Base-by-base conservation (phyloP, 192 early-diverging fungal species). In the Rhizophagus clarus region DNA sequence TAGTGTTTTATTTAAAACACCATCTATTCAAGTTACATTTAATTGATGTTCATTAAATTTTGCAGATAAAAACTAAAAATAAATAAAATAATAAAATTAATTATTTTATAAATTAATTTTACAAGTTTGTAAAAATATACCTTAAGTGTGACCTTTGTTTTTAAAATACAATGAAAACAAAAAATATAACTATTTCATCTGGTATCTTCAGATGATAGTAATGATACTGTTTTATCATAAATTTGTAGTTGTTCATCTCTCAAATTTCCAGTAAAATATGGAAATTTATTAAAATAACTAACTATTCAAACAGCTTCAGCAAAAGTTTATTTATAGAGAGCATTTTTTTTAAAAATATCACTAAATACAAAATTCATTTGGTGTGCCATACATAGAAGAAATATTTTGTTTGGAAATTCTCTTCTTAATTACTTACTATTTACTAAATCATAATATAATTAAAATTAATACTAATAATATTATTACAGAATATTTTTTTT, bases 341-440 rank as follows among this genome's bases (percentile, higher is more conserved):
- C 40, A 73, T 4, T 40, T 49, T 73, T 47, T 49, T 73, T 73
- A 40, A 73, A 73, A 49, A 73, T 73, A 49, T 73, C 45, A 49
- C 22, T 26, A 49, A 73, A 73, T n/a, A 73, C 45, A 22, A 73
- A 24, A 11, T 73, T 73, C 42, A 73, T 73, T 49, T 73, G 71
- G 12, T 73, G 71, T 49, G 26, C 45, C 47, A 73, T 73, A 11
- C 45, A 73, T 45, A 11, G 45, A 40, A 49, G 29, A 49, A 73
- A 73, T 0, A 73, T 24, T 73, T 70, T 73, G 9, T 73, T 49
- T 2, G 26, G 47, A 73, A 56, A 73, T 31, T 73, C 10, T 2
- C 4, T 72, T 72, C 71, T 20, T 73, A 73, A 49, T 49, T 26
- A 0, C 56, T n/a, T n/a, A n/a, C n/a, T n/a, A n/a, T n/a, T 49